These are phyloP conservation scores for Hyaloscypha variabilis DNA, from an alignment of 495 filamentous ascomycete genomes.

Conservation along the genomic window DNA sequence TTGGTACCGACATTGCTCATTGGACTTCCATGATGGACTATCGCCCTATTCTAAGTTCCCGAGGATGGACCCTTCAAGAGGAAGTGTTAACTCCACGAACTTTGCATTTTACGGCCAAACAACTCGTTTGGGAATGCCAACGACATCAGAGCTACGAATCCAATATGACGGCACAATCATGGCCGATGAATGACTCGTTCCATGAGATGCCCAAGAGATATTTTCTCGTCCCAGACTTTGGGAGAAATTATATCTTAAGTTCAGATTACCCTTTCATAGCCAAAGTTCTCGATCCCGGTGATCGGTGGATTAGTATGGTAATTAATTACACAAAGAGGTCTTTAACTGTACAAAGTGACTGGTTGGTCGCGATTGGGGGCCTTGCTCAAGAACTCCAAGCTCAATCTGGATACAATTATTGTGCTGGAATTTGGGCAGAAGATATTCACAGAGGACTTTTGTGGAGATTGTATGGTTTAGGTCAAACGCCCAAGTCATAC, in stretches of 20 bases:
- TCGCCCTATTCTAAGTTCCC: not conserved
- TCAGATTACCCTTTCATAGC: not conserved
- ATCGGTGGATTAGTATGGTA: not conserved
- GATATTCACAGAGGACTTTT: conserved; percentile 2
- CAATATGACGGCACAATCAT: not conserved
- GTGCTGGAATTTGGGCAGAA: conserved; percentile 9
- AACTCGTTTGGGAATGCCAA: not conserved
- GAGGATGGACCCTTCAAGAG: not conserved
- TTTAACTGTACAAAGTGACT: not conserved
- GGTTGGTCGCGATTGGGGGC: not conserved
- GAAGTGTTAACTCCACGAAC: not conserved
- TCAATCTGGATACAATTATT: conserved; percentile 5
- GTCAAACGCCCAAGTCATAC: not conserved
- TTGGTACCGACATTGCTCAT: not conserved
- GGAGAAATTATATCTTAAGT: not conserved
- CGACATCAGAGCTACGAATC: not conserved
- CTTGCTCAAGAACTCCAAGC: conserved; percentile 5
- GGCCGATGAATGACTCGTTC: not conserved
- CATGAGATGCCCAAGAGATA: not conserved
- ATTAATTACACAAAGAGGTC: not conserved
- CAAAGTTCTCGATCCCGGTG: not conserved
- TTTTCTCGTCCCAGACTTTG: not conserved
- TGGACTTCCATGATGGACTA: not conserved
- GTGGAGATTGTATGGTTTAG: not conserved
- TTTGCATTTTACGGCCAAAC: not conserved